Base-by-base conservation (phyloP, 2,329 filamentous ascomycete species). In the Talaromyces sp. region DNA sequence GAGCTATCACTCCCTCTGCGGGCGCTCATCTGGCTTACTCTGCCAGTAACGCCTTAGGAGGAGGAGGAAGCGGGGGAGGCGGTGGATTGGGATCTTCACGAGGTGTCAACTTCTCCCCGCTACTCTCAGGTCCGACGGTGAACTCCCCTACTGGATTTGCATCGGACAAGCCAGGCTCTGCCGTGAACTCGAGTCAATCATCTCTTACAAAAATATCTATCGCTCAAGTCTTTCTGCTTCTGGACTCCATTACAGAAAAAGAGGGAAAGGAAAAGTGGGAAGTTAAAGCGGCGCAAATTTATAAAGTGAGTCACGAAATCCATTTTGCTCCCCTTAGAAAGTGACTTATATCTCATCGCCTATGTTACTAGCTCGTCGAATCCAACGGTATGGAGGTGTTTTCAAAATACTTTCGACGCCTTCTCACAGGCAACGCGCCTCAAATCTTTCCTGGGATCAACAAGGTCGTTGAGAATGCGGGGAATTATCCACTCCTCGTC, bases 361-460 rank as follows among this genome's bases (percentile, higher is more conserved):
- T 31, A 16, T 41, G n/a, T 39, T 52, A 39, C 3, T 33, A 97
- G 91, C 89, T 98, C 78, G 90, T 98, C 82, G 90, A 97, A 87
- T 93, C 94, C 74, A 90, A 96, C 93, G 93, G 93, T 76, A 99
- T 99, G 94, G 96, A 99, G 85, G 93, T 97, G 76, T 97, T 93
- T 78, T 89, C 92, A 67, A 96, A 93, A 83, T 97, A 95, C 80
- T 96, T 99, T 80, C 89, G 92, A 79, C 92, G 94, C 80, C 85
- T 98, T 76, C 87, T 99, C 75, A 90, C 90, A 79, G 89, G 90
- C 81, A 97, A 97, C 87, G 92, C 93, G 73, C 83, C 89, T 69
- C 90, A 95, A 74, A 95, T 99, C 76, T 98, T 98, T 76, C 89
- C 92, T 60, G 88, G 90, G 68, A 83, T 89, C 63, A 91, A 87